Conservation (phyloP, 2,329 filamentous ascomycete species). For the Aureobasidium sp. region DNA sequence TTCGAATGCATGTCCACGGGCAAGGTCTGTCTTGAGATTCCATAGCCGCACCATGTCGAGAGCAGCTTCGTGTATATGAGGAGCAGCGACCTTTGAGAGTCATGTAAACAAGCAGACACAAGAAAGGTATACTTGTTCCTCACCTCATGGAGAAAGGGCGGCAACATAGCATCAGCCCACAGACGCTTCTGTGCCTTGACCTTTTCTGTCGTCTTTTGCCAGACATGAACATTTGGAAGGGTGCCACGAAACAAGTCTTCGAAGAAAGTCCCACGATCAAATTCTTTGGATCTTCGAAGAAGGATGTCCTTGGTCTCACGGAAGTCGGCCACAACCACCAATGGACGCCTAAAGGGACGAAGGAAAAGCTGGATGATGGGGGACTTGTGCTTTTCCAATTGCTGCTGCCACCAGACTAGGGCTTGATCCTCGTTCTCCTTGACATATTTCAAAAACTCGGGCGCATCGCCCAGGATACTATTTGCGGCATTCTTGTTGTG, state of each 20-base stretch:
- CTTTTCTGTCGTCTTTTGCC: slow-evolving; percentile 23
- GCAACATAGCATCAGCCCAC: slow-evolving; percentile 26
- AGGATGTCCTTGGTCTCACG: slow-evolving; percentile 42
- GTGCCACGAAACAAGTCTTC: slow-evolving; percentile 23
- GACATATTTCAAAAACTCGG: slow-evolving; percentile 34
- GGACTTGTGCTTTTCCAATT: slow-evolving; percentile 25
- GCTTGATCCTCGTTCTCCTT: slow-evolving; percentile 26
- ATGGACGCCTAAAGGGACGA: slow-evolving; percentile 37
- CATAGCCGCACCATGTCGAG: slow-evolving; percentile 28
- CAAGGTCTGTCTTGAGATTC: slow-evolving; percentile 27
- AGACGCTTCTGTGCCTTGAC: slow-evolving; percentile 23
- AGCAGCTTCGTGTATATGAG: slow-evolving; percentile 24
- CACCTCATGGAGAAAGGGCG: slow-evolving; percentile 24
- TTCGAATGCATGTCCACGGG: slow-evolving; percentile 29
- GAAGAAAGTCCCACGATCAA: slow-evolving; percentile 37
- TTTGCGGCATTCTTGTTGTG: slow-evolving; percentile 35
- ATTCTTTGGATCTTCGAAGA: slow-evolving; percentile 38
- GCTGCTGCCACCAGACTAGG: slow-evolving; percentile 18
- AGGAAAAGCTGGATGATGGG: slow-evolving; percentile 45
- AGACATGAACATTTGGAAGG: slow-evolving; percentile 24
- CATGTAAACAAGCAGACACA: background rate
- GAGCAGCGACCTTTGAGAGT: slow-evolving; percentile 22
- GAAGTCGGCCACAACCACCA: slow-evolving; percentile 40
- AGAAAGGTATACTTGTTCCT: background rate
- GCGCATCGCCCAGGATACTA: slow-evolving; percentile 39